A percentile compares a stretch with the other conserved stretches of the same genome.
Evolutionary conservation across 176 grass and related monocot genomes (phyloP).

Genomic region (Phoenix dactylifera): DNA sequence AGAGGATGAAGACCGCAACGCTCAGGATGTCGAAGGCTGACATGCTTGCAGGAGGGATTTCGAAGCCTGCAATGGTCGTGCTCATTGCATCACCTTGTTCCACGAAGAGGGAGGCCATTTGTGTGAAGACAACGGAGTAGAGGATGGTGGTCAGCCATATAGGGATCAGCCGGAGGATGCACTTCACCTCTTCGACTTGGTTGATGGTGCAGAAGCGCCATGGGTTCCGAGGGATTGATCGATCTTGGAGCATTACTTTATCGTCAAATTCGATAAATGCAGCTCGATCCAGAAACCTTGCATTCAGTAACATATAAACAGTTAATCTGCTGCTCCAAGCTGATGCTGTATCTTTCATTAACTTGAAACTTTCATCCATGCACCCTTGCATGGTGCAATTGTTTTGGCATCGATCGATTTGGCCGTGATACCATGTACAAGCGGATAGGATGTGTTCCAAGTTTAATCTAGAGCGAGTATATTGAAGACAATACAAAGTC

Average conservation of each 20-base stretch:
- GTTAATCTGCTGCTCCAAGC: no score
- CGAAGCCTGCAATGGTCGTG: constrained; percentile 44
- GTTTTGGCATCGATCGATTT: no score
- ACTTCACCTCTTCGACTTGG: constrained; percentile 94
- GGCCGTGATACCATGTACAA: no score
- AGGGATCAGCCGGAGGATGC: constrained; percentile 68
- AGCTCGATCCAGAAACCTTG: constrained; percentile 69
- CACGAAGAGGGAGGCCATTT: constrained; percentile 95
- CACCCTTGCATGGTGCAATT: no score
- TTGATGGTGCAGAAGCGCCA: constrained; percentile 78
- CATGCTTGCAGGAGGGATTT: constrained; percentile 76
- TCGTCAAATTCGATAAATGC: constrained; percentile 21
- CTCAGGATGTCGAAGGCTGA: constrained; percentile 81
- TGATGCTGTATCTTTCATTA: no score
- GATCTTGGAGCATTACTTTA: neutral
- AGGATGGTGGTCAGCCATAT: constrained; percentile 97
- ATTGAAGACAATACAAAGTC: no score
- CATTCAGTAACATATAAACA: neutral
- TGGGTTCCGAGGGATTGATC: constrained; percentile 25
- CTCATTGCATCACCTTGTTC: constrained; percentile 85
- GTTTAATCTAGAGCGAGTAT: no score
- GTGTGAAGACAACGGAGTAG: constrained; percentile 96
- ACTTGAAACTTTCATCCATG: no score
- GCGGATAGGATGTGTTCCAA: no score
- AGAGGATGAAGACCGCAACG: constrained; percentile 61